Evolutionary conservation across 2,329 filamentous ascomycete species (phyloP).

Genomic region (Elsinoe necatrix): DNA sequence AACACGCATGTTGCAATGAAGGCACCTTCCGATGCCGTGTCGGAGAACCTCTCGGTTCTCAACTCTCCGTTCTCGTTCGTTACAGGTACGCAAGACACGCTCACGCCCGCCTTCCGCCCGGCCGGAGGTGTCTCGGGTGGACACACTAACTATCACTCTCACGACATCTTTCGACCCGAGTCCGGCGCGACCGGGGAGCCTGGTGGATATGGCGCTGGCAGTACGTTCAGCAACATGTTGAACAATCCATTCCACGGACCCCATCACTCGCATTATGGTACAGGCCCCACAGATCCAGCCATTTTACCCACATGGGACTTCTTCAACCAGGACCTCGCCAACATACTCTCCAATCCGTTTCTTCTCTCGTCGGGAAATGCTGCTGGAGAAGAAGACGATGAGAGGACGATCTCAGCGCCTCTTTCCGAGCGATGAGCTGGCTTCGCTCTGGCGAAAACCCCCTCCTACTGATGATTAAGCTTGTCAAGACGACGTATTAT

Average conservation of each 20-base stretch:
- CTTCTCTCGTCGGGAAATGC: slow-evolving; percentile 21
- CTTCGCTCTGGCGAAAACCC: background rate
- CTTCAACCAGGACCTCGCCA: slow-evolving; percentile 16
- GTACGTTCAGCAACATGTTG: background rate
- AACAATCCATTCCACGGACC: slow-evolving; percentile 12
- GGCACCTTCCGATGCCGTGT: slow-evolving; percentile 17
- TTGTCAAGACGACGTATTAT: background rate
- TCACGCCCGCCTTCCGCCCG: background rate
- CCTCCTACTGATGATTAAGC: background rate
- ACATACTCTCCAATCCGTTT: slow-evolving; percentile 22
- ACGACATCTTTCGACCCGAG: background rate
- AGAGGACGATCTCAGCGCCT: slow-evolving; percentile 26
- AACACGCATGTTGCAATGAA: background rate
- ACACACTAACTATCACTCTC: background rate
- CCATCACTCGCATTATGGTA: slow-evolving; percentile 16
- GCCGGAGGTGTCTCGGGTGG: background rate
- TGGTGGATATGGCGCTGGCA: background rate
- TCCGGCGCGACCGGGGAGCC: background rate
- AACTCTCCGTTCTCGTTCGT: slow-evolving; percentile 19
- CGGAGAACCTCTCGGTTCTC: slow-evolving; percentile 18
- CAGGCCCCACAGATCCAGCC: slow-evolving; percentile 13
- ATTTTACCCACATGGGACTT: slow-evolving; percentile 19
- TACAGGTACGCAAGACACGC: background rate
- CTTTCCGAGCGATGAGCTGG: slow-evolving; percentile 15
- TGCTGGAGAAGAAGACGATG: slow-evolving; percentile 24